Base-by-base conservation (phyloP, 495 filamentous ascomycete genomes). In the Podospora bellae-mahoneyi region DNA sequence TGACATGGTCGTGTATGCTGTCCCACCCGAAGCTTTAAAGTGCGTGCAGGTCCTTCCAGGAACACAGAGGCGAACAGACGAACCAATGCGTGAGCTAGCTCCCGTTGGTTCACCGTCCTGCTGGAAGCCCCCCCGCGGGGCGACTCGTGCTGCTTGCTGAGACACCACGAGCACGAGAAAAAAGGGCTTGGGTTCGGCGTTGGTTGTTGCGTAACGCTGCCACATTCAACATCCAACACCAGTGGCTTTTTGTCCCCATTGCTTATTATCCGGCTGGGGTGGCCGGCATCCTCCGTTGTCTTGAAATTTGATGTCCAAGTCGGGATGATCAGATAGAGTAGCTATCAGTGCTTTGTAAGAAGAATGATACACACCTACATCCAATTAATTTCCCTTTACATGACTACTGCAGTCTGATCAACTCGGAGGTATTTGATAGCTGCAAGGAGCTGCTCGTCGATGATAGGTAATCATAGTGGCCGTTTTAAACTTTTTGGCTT, bases 1-100 rank as follows among this genome's bases (percentile, higher is more conserved):
- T 70, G 65, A 64, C 65, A 70, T 70, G 65, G 68, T 60, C 64
- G 68, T 66, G 66, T 68, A 63, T 71, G 69, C 64, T 66, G 69
- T 71, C 62, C 27, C 10, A 66, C 66, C 16, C 60, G 64, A 71
- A 55, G 48, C 15, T 64, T 66, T 26, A 56, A 56, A 71, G 69
- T 71, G 69, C 28, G 54, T 71, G 69, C 69, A 71, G 62, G 57
- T 59, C 60, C 28, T 7, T 61, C 5, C 28, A 28, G 55, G 3
- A 28, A 16, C 5, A 27, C 28, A 28, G 34, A 4, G 39, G n/a
- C 4, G 20, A 65, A 28, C n/a, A 26, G 9, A 60, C 58, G 59
- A 67, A 66, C 65, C 56, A 65, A 57, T 65, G 62, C 60, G 59
- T 58, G 39, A 48, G 60, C 39, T 48, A 48, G 39, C 65, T 16